Base-by-base conservation (phyloP, 2,329 filamentous ascomycete genomes). In the Exophiala aquamarina region DNA sequence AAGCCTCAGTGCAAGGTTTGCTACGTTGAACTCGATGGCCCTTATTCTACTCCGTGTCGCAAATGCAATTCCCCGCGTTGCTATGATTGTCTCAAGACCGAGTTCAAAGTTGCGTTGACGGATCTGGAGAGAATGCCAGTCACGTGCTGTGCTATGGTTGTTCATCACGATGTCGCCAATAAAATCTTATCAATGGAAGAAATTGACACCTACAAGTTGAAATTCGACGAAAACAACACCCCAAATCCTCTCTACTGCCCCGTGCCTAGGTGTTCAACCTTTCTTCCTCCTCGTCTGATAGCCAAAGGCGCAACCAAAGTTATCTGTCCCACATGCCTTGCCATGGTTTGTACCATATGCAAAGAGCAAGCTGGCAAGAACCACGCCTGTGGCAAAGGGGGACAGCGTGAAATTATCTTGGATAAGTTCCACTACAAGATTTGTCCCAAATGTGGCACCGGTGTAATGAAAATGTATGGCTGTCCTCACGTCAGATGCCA, bases 391-490 rank as follows among this genome's bases (percentile, higher is more conserved):
- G 50, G 62, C 15, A 61, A 61, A 29, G 63, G 61, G 5, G 59
- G 64, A 3, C 66, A 69, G 23, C 47, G 67, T 17, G 66, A 72
- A 20, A 45, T 40, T 4, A 57, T 73, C 26, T 60, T 78, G 2
- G 61, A 64, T 38, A 62, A 59, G 33, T 75, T 69, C 63, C 69
- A 71, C 3, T 72, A 75, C 58, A 78, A 76, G 57, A 63, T 66
- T 7, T 79, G 76, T 44, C 75, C 75, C 0, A 70, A 70, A 44
- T 78, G 75, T 50, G 63, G 66, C 1, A 63, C 70, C n/a, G 75
- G 70, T 7, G 60, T 78, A 13, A 66, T 68, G 51, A 67, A 68
- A 43, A 74, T 77, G 68, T 72, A 57, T 48, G 76, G 75, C 5
- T 79, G 75, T 54, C 58, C 60, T 26, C 71, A 76, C 40, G 70